Evolutionary conservation across 179 eudicot genomes (phyloP).

Genomic region (Patellifolia procumbens): DNA sequence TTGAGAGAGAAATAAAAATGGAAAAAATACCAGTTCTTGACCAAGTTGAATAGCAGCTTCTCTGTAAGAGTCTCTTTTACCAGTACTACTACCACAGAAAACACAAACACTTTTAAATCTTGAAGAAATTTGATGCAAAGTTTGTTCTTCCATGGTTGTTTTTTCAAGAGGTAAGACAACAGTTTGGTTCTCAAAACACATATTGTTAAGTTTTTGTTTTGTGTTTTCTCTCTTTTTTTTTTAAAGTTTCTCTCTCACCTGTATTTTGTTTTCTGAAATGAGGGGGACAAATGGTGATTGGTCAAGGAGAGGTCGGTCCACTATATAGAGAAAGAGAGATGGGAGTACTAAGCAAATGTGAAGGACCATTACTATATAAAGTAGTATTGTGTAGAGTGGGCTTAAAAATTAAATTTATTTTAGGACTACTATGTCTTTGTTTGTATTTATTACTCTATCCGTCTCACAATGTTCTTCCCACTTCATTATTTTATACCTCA

Average conservation of each 20-base stretch:
- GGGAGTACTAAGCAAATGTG: not conserved
- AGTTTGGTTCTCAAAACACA: conserved; percentile 33
- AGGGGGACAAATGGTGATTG: conserved; percentile 29
- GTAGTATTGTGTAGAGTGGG: not conserved
- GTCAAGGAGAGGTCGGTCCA: conserved; percentile 30
- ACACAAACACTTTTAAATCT: conserved; percentile 68
- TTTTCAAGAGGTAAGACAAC: conserved; percentile 7
- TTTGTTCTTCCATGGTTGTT: not conserved
- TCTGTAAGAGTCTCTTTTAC: conserved; percentile 47
- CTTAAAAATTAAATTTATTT: not conserved
- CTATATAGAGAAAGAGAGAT: conserved; percentile 21
- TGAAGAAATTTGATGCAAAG: conserved; percentile 17
- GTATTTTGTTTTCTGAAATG: not conserved
- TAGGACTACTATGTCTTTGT: not conserved
- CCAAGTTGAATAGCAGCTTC: conserved; percentile 67
- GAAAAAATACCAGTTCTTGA: conserved; percentile 49
- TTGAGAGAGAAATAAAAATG: not conserved
- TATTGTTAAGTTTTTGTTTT: not conserved
- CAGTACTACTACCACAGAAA: conserved; percentile 73
- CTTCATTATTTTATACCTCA: no score
- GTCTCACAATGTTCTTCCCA: no score
- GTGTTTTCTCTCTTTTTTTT: not conserved
- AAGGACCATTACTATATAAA: conserved; percentile 19
- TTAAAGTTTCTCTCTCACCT: not conserved
- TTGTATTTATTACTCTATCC: no score